Conservation (phyloP, 2,329 filamentous ascomycete species). For the Diaporthe humulicola region DNA sequence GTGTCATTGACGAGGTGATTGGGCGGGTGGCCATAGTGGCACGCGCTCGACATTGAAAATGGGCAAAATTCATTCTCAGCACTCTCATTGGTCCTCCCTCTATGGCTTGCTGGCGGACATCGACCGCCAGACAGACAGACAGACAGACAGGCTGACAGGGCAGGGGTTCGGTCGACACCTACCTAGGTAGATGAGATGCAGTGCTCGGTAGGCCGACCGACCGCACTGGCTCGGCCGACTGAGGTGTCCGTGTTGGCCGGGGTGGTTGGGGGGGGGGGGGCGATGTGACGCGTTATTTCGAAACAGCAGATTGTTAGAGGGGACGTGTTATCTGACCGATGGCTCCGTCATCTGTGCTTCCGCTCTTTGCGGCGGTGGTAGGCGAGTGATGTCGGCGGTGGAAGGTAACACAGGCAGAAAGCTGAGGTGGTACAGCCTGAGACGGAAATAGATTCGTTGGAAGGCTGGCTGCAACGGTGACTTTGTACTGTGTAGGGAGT, state of each 20-base stretch:
- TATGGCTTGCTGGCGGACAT: background rate
- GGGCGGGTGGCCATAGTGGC: background rate
- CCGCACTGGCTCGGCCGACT: background rate
- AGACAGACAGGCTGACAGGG: background rate
- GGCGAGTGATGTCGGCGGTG: background rate
- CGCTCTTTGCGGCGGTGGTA: background rate
- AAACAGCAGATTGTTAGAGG: background rate
- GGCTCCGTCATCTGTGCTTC: background rate
- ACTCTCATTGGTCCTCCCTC: background rate
- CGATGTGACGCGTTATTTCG: background rate
- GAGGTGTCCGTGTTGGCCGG: background rate
- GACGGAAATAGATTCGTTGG: conserved; percentile 23
- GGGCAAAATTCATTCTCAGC: conserved; percentile 17
- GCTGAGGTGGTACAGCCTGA: conserved; percentile 23
- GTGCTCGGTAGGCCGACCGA: no score
- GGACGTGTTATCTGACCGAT: background rate
- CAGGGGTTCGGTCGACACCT: background rate
- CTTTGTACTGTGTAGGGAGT: no score
- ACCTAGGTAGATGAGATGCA: background rate
- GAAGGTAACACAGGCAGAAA: conserved; percentile 8
- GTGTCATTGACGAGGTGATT: background rate
- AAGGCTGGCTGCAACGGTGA: conserved; percentile 14
- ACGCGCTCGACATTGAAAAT: conserved; percentile 18
- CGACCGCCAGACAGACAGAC: background rate
- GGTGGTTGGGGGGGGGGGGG: background rate